These are phyloP conservation scores for Avicennia marina DNA, from an alignment of 257 asterid genomes.

Conservation along the genomic window DNA sequence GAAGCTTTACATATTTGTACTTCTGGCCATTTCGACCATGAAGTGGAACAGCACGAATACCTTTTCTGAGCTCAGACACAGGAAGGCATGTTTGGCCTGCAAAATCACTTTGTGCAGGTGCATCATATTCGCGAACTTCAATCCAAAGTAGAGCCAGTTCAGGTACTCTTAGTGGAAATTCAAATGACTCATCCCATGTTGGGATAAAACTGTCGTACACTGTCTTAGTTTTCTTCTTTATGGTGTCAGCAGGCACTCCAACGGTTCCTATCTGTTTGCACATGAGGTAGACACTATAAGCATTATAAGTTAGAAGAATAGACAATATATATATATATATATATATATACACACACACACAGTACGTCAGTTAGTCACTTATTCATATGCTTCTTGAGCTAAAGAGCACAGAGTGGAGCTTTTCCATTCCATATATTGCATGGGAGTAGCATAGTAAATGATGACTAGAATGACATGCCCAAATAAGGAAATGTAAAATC, in stretches of 20 bases:
- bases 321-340: no score
- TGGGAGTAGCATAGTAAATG: no score
- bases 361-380: no score
- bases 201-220: conserved; percentile 28
- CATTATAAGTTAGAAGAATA: no score
- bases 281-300: background rate
- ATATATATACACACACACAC: no score
- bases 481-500: no score
- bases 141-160: conserved; percentile 35
- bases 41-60: conserved; percentile 29
- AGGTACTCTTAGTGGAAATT: conserved; percentile 28
- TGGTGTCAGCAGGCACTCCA: conserved; percentile 29
- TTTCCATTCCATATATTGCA: no score
- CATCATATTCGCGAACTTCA: conserved; percentile 25
- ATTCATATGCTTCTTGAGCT: no score
- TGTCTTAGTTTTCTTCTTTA: conserved; percentile 27
- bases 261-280: conserved; percentile 20
- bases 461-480: no score
- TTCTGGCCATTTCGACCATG: conserved; percentile 20
- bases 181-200: conserved; percentile 32
- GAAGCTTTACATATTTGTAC: conserved; percentile 37
- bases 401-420: no score
- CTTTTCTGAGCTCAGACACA: conserved; percentile 27
- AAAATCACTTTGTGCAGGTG: conserved; percentile 17
- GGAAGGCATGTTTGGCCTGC: conserved; percentile 42